Percentiles rank a stretch among this genome's conserved stretches.
Evolutionary conservation across 1,284 basidiomycete genomes (phyloP).

Genomic region (Grifola frondosa): DNA sequence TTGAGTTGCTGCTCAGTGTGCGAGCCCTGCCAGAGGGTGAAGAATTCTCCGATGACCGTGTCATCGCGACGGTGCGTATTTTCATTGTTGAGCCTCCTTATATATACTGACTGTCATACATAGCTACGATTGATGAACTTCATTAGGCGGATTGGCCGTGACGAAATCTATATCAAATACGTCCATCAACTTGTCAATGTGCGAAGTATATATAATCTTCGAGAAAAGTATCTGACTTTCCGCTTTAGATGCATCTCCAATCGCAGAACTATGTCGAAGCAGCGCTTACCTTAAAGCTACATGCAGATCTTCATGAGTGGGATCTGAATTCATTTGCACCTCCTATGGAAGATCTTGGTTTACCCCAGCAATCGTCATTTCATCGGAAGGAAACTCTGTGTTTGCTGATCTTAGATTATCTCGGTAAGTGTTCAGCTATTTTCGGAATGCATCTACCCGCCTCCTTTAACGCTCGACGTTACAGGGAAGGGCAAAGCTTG

Average conservation of each 20-base stretch:
- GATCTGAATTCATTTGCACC: conserved; percentile 76
- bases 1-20: conserved; percentile 89
- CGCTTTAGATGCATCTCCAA: conserved; percentile 72
- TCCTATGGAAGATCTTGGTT: conserved; percentile 81
- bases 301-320: conserved; percentile 94
- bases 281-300: conserved; percentile 87
- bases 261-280: conserved; percentile 91
- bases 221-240: not conserved
- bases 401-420: conserved; percentile 82
- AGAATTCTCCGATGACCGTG: conserved; percentile 90
- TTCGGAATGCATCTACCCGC: not conserved
- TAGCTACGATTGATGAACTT: conserved; percentile 91
- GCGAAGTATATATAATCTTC: conserved; percentile 25
- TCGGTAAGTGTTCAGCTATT: conserved; percentile 49
- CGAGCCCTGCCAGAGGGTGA: conserved; percentile 94
- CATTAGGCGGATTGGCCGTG: conserved; percentile 81
- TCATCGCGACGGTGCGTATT: conserved; percentile 76
- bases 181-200: conserved; percentile 92
- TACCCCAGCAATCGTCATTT: conserved; percentile 93
- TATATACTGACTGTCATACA: not conserved
- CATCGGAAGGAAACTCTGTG: conserved; percentile 91
- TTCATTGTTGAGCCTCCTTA: not conserved
- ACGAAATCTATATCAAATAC: conserved; percentile 92
- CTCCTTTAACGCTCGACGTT: conserved; percentile 2
- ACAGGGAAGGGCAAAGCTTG: conserved; percentile 93